Conservation (phyloP, 306 rosid species). For the Glycine soja region DNA sequence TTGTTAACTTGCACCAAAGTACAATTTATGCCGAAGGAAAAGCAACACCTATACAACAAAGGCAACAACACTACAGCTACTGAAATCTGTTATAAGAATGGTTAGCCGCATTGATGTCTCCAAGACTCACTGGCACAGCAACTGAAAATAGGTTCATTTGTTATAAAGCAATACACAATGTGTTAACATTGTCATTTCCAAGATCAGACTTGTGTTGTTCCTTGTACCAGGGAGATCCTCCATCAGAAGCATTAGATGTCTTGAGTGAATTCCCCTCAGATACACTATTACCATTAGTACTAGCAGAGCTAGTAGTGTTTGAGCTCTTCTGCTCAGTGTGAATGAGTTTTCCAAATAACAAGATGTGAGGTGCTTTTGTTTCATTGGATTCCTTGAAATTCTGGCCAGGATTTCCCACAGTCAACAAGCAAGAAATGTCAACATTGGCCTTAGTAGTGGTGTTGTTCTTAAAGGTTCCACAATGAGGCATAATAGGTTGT, state of each 20-base stretch:
- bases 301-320: constrained; percentile 57
- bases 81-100: constrained; percentile 51
- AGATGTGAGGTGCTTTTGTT: constrained; percentile 67
- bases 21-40: constrained; percentile 46
- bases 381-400: constrained; percentile 61
- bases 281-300: constrained; percentile 57
- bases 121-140: constrained; percentile 60
- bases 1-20: constrained; percentile 59
- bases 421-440: constrained; percentile 63
- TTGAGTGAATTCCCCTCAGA: constrained; percentile 64
- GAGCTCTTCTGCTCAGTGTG: constrained; percentile 64
- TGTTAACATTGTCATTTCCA: constrained; percentile 55
- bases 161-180: constrained; percentile 65
- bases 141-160: constrained; percentile 15
- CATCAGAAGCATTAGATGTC: constrained; percentile 68
- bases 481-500: constrained; percentile 52
- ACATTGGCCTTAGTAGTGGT: constrained; percentile 52
- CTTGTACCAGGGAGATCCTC: constrained; percentile 76
- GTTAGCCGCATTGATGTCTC: constrained; percentile 70
- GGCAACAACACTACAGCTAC: constrained; percentile 42
- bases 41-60: constrained; percentile 53
- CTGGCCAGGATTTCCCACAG: constrained; percentile 59
- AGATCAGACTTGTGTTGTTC: constrained; percentile 60
- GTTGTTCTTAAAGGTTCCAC: constrained; percentile 46
- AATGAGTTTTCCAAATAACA: constrained; percentile 87